Conservation (phyloP, 495 filamentous ascomycete species). For the Astrothelium macrocarpum region DNA sequence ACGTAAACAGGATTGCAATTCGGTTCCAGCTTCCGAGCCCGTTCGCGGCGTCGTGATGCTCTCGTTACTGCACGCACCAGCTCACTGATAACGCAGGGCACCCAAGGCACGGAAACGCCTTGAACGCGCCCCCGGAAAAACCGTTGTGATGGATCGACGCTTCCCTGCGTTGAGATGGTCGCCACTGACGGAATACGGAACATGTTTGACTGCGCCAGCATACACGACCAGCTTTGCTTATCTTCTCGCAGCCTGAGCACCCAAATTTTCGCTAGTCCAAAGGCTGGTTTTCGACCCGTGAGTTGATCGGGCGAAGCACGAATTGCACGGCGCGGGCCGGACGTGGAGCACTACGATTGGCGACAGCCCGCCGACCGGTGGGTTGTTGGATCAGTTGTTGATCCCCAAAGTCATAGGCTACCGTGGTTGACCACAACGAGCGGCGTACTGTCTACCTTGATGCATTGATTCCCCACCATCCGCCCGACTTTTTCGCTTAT, state of each 20-base stretch:
- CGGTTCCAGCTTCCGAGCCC: neutral
- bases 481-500: neutral
- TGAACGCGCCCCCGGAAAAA: neutral
- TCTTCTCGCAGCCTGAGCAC: neutral
- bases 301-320: neutral
- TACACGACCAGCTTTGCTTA: neutral
- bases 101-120: neutral
- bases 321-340: constrained; percentile 1
- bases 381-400: neutral
- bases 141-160: neutral
- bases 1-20: neutral
- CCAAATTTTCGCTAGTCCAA: neutral
- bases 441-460: too few species aligned
- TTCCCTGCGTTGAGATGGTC: neutral
- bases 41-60: neutral
- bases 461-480: too few species aligned
- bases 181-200: too few species aligned
- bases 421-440: neutral
- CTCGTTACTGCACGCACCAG: neutral
- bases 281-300: neutral
- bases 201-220: too few species aligned
- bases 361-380: neutral
- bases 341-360: neutral
- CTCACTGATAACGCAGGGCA: neutral
- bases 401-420: neutral